Evolutionary conservation across 148 eudicot genomes (phyloP).

Genomic region (Chenopodium quinoa): DNA sequence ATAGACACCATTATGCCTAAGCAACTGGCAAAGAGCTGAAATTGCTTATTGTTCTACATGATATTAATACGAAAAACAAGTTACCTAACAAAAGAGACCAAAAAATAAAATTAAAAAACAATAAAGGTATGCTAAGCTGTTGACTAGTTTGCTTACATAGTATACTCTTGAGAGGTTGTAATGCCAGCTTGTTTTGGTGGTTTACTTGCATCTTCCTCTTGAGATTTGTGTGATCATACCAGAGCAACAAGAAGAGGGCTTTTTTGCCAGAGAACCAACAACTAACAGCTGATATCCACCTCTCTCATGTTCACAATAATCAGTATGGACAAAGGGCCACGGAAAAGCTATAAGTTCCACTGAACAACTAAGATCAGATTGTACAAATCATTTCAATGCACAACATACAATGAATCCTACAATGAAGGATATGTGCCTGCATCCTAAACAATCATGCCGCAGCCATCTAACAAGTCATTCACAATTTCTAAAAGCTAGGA

Average conservation of each 20-base stretch:
- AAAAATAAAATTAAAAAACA: slow-evolving; percentile 18
- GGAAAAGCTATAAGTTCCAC: slow-evolving; percentile 17
- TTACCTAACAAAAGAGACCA: slow-evolving; percentile 9
- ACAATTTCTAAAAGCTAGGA: slow-evolving; percentile 30
- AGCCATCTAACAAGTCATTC: slow-evolving; percentile 16
- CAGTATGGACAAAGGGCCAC: slow-evolving; percentile 28
- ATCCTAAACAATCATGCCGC: slow-evolving; percentile 18
- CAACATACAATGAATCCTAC: slow-evolving; percentile 24
- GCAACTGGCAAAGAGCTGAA: slow-evolving; percentile 6
- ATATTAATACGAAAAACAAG: slow-evolving; percentile 14
- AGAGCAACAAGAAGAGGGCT: slow-evolving; percentile 11
- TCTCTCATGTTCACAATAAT: slow-evolving; percentile 23
- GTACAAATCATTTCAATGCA: slow-evolving; percentile 20
- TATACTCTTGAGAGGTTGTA: slow-evolving; percentile 20
- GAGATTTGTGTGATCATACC: slow-evolving; percentile 8
- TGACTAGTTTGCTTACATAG: slow-evolving; percentile 34
- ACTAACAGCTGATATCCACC: slow-evolving; percentile 16
- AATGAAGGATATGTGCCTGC: slow-evolving; percentile 21
- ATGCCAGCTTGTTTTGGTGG: slow-evolving; percentile 5
- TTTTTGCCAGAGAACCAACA: slow-evolving; percentile 7
- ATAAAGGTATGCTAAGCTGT: slow-evolving; percentile 22
- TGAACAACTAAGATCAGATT: slow-evolving; percentile 27
- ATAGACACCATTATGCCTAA: not conserved
- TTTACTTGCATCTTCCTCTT: not conserved
- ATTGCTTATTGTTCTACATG: slow-evolving; percentile 15